These are phyloP conservation scores for Pythium periplocum DNA, from an alignment of 352 stramenopile genomes.

Conservation along the genomic window DNA sequence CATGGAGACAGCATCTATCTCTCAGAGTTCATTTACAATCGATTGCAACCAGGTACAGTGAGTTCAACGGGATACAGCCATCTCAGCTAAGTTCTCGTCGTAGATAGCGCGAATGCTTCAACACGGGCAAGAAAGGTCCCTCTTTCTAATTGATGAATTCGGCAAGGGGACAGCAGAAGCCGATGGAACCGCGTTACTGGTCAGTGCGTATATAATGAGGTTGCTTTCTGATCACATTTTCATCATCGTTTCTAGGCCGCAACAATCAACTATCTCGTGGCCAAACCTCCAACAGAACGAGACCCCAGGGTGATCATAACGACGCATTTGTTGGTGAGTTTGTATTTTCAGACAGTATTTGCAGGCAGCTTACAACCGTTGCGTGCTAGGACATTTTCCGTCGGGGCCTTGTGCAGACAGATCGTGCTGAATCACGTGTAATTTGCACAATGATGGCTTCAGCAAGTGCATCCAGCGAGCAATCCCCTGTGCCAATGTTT, in stretches of 20 bases:
- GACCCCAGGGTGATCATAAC: conserved; percentile 68
- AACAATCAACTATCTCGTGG: conserved; percentile 56
- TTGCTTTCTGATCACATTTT: conserved; percentile 3
- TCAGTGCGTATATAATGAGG: conserved; percentile 14
- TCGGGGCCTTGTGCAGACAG: neutral
- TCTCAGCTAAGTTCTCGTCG: neutral
- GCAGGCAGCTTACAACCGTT: no score
- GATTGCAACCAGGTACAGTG: conserved; percentile 74
- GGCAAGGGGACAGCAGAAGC: conserved; percentile 79
- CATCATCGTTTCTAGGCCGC: conserved; percentile 24
- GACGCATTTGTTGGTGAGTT: conserved; percentile 70
- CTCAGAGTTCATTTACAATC: conserved; percentile 85
- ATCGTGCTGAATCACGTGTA: conserved; percentile 11
- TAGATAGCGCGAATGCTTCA: conserved; percentile 85
- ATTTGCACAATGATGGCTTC: conserved; percentile 60
- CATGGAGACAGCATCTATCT: conserved; percentile 68
- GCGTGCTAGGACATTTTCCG: conserved; percentile 10
- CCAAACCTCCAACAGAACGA: conserved; percentile 14
- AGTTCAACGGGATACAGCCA: no score
- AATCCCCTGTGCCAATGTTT: conserved; percentile 14
- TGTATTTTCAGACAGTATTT: no score
- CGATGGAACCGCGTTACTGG: conserved; percentile 72
- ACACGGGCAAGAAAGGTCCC: conserved; percentile 40
- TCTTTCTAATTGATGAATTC: conserved; percentile 87
- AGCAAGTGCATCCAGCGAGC: conserved; percentile 6